phyloP scores from a whole-genome alignment of 805 yeast species.

The Candida cerambycidarum region DNA sequence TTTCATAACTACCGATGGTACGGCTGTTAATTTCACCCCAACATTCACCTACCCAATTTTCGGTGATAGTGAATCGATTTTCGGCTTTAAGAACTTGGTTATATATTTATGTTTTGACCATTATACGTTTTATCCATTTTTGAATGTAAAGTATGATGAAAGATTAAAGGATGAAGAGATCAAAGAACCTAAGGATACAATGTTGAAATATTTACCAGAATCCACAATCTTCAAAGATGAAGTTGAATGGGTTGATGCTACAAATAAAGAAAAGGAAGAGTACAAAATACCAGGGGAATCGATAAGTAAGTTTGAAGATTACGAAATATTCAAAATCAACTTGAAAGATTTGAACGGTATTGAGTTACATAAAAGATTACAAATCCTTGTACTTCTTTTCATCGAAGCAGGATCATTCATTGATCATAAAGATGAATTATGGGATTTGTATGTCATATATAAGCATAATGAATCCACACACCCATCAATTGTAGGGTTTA shows the following conservation, averaged over 20 bases:
- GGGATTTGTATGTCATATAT: slow-evolving; percentile 73
- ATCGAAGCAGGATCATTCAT: slow-evolving; percentile 94
- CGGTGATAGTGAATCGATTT: slow-evolving; percentile 87
- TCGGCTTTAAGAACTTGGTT: slow-evolving; percentile 72
- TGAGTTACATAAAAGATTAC: slow-evolving; percentile 66
- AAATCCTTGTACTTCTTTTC: slow-evolving; percentile 75
- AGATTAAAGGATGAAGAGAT: slow-evolving; percentile 55
- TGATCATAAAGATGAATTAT: slow-evolving; percentile 68
- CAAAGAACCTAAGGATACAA: slow-evolving; percentile 56
- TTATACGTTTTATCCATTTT: slow-evolving; percentile 68
- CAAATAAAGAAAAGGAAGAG: slow-evolving; percentile 46
- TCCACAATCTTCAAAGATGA: slow-evolving; percentile 64
- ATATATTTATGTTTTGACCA: slow-evolving; percentile 73
- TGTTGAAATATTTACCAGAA: slow-evolving; percentile 62
- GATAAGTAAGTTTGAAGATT: slow-evolving; percentile 24
- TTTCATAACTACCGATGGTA: slow-evolving; percentile 54
- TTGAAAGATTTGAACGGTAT: slow-evolving; percentile 41
- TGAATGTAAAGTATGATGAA: slow-evolving; percentile 55
- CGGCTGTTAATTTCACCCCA: slow-evolving; percentile 66
- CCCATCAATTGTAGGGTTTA: slow-evolving; percentile 65
- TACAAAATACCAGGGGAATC: slow-evolving; percentile 44
- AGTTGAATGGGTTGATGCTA: slow-evolving; percentile 59
- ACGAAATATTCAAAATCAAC: slow-evolving; percentile 51
- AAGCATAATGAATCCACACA: slow-evolving; percentile 17
- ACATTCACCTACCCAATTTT: slow-evolving; percentile 87